Evolutionary conservation across 148 eudicot genomes (phyloP), one percentile per base, ranked within the genome.

Genomic region (Camellia japonica): DNA sequence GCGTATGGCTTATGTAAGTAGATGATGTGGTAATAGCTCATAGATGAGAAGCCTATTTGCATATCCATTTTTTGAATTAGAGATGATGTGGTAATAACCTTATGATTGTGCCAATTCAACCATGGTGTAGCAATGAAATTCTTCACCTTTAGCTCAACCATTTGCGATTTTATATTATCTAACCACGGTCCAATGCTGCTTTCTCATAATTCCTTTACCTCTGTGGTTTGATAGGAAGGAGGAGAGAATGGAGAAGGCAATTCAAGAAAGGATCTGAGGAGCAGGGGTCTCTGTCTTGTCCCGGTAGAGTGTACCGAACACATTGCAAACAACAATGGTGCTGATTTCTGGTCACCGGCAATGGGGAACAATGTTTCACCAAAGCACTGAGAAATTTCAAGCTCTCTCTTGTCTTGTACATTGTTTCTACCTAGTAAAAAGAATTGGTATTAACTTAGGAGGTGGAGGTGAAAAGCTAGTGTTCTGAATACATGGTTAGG

Each of bases 321-420:
- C 14, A 73, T 87, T 60, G 89, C 85, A 8, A 81, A 82, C 80
- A 56, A 71, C 67, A 86, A 88, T 58, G 91, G 91, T 44, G 91
- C 89, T 74, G 89, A 89, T 84, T 69, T 85, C 16, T 89, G 91
- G 91, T 85, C 89, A 76, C 83, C 89, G 7, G 86, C 84, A n/a
- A 86, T 84, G 89, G 79, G 65, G 41, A 68, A 76, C 60, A 23
- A 23, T 46, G 18, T 56, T 38, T 23, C 80, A 1, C 59, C 82
- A 41, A 68, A 68, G 66, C 67, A 30, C 60, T 66, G 23, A 74
- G 11, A 63, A 56, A 11, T 18, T 62, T 38, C 44, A 3, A 7
- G 6, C 3, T 2, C 6, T 1, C 2, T 64, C 7, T 19, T 23
- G 23, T 23, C 6, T 47, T 47, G 51, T 64, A 19, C 66, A 16